Percentiles rank a stretch among this genome's conserved stretches.
These are phyloP conservation scores for Sporothrix pseudoabietina DNA, from an alignment of 2,329 filamentous ascomycete species.

Conservation along the genomic window DNA sequence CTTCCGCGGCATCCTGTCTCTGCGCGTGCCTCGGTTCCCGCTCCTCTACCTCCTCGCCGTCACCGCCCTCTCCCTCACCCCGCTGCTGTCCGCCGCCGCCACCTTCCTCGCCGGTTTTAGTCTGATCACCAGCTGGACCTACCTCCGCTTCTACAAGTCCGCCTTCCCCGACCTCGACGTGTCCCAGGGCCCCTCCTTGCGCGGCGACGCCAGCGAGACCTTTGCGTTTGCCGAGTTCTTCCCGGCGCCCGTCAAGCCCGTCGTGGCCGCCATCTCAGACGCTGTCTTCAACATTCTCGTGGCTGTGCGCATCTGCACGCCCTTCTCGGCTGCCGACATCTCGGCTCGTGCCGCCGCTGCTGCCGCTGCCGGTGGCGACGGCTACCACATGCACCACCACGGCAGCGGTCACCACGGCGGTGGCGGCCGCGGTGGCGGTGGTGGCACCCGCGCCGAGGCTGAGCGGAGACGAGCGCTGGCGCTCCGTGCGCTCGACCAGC, in stretches of 20 bases:
- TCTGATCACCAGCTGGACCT: slow-evolving; percentile 88
- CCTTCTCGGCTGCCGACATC: slow-evolving; percentile 81
- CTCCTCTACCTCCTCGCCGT: slow-evolving; percentile 75
- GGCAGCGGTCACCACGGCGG: slow-evolving; percentile 52
- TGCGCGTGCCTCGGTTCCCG: slow-evolving; percentile 75
- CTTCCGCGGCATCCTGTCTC: slow-evolving; percentile 82
- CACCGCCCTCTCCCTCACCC: slow-evolving; percentile 62
- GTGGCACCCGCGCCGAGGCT: slow-evolving; percentile 82
- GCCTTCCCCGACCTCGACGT: slow-evolving; percentile 68
- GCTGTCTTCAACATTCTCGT: slow-evolving; percentile 75
- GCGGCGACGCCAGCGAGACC: slow-evolving; percentile 91
- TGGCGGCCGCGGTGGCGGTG: slow-evolving; percentile 55
- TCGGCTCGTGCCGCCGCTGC: slow-evolving; percentile 57
- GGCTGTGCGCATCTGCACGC: slow-evolving; percentile 74
- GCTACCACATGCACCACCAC: slow-evolving; percentile 57
- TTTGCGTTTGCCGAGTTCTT: slow-evolving; percentile 97
- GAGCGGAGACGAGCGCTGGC: slow-evolving; percentile 87
- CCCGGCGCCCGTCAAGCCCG: slow-evolving; percentile 77
- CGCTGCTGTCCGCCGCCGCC: slow-evolving; percentile 67
- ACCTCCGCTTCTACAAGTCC: slow-evolving; percentile 90
- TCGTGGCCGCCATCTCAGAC: slow-evolving; percentile 72
- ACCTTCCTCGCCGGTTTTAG: slow-evolving; percentile 78
- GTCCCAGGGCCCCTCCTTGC: slow-evolving; percentile 63
- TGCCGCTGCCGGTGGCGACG: slow-evolving; percentile 67
- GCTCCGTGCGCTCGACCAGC: slow-evolving; percentile 87